These are phyloP conservation scores for Pseudocercospora macadamiae DNA, from an alignment of 2,329 filamentous ascomycete species.

Conservation along the genomic window DNA sequence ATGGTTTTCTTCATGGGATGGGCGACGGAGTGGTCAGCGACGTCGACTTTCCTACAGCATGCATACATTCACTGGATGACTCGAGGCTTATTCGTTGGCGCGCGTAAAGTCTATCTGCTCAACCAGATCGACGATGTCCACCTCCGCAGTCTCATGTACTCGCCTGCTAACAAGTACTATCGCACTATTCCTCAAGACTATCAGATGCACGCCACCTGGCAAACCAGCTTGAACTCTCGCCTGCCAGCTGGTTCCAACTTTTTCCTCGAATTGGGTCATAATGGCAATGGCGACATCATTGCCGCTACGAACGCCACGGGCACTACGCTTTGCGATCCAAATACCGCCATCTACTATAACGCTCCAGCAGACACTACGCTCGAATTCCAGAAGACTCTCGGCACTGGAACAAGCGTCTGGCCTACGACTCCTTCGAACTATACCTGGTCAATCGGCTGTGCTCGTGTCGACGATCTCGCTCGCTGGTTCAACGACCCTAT, in stretches of 20 bases:
- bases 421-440: slow-evolving; percentile 5
- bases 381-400: slow-evolving; percentile 13
- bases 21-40: slow-evolving; percentile 16
- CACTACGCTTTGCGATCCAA: slow-evolving; percentile 5
- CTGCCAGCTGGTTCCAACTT: slow-evolving; percentile 8
- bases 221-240: slow-evolving; percentile 4
- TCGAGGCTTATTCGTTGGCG: slow-evolving; percentile 12
- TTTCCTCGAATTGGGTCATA: slow-evolving; percentile 14
- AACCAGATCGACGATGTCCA: slow-evolving; percentile 16
- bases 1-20: slow-evolving; percentile 18
- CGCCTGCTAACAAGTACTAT: slow-evolving; percentile 8
- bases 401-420: slow-evolving; percentile 9
- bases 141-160: slow-evolving; percentile 9
- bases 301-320: slow-evolving; percentile 1
- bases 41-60: slow-evolving; percentile 10
- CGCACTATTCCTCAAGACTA: slow-evolving; percentile 13
- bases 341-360: slow-evolving; percentile 14
- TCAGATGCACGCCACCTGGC: slow-evolving; percentile 13
- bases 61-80: slow-evolving; percentile 19
- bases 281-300: slow-evolving; percentile 17
- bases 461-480: slow-evolving; percentile 5
- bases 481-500: slow-evolving; percentile 9
- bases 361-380: slow-evolving; percentile 2
- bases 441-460: slow-evolving; percentile 8
- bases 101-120: slow-evolving; percentile 8